Percentiles rank a stretch among this genome's conserved stretches.
These are phyloP conservation scores for Myxozyma udenii DNA, from an alignment of 805 yeast species.

Conservation along the genomic window DNA sequence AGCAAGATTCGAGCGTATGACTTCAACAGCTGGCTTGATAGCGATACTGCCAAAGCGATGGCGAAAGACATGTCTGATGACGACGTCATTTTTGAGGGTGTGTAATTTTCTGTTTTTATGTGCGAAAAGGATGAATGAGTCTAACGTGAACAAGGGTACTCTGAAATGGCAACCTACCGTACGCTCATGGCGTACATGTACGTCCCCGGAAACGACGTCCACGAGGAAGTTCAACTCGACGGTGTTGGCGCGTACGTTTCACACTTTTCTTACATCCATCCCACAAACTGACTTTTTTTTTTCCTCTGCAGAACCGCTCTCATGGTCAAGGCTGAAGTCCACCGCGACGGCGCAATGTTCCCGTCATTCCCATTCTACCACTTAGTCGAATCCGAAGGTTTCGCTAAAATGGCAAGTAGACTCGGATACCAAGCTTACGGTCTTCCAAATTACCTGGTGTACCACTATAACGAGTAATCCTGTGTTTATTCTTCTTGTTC, in stretches of 20 bases:
- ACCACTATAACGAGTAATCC: constrained; percentile 71
- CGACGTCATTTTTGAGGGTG: constrained; percentile 90
- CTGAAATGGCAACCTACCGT: constrained; percentile 90
- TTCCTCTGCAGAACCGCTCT: constrained; percentile 65
- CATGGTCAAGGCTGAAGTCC: constrained; percentile 94
- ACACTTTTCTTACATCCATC: neutral
- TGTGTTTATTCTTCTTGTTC: too few species aligned
- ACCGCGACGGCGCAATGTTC: constrained; percentile 99
- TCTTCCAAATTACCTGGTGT: constrained; percentile 89
- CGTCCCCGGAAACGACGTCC: constrained; percentile 55
- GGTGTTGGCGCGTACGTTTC: constrained; percentile 75
- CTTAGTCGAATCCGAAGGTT: constrained; percentile 95
- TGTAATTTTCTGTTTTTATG: neutral
- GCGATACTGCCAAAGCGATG: constrained; percentile 71
- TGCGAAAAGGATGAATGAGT: neutral
- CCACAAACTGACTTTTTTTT: too few species aligned
- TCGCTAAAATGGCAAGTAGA: constrained; percentile 92
- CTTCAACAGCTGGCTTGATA: constrained; percentile 81
- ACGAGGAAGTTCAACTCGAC: constrained; percentile 77
- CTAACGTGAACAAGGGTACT: constrained; percentile 43
- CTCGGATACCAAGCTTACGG: constrained; percentile 89
- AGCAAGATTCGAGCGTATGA: constrained; percentile 81
- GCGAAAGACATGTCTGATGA: constrained; percentile 76
- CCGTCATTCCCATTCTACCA: constrained; percentile 98
- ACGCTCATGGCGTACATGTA: constrained; percentile 89